Base-by-base conservation (phyloP, 2,329 filamentous ascomycete species). In the Nemania serpens region DNA sequence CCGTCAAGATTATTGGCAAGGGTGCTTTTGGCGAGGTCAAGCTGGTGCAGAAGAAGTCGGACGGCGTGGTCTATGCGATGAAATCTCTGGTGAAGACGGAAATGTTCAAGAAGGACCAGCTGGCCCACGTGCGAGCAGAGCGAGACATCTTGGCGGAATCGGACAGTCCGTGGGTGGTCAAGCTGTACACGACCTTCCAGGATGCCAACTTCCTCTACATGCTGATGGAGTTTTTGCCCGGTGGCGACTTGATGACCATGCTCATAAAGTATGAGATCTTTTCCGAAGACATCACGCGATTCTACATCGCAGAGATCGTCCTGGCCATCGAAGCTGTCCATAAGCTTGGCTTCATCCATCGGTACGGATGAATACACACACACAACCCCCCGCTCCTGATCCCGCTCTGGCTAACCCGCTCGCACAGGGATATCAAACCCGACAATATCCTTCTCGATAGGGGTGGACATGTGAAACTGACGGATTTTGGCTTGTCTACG, bases 251-350 rank as follows among this genome's bases (percentile, higher is more conserved):
- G 75, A 99, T 99, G 95, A 99, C 95, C 3, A 99, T 99, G 95
- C 83, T 99, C 69, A 99, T 99, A 81, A 99, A 98, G 83, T 99
- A 99, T 74, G 95, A 99, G 76, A 97, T 99, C 75, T 99, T 99
- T 77, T 96, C 93, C 0, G 94, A 98, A 76, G 95, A 99, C 69
- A 98, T 99, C 68, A 99, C 95, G 33, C 88, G 95, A 17, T 99
- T 99, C 78, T 99, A 99, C 78, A 99, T 99, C 86, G 95, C 95
- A 22, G 94, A 99, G 77, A 94, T 98, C 70, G 91, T 97, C 22
- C 84, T 98, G 73, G 95, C 95, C n/a, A 98, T 99, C 68, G 95
- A 99, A 74, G 95, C 95, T 13, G 95, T 99, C 43, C 95, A 99
- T 78, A 97, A 96, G 76, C 85, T 98, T 66, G 95, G 95, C 64